These are phyloP conservation scores for Melaleuca alternifolia DNA, from an alignment of 345 rosid genomes.

Conservation along the genomic window DNA sequence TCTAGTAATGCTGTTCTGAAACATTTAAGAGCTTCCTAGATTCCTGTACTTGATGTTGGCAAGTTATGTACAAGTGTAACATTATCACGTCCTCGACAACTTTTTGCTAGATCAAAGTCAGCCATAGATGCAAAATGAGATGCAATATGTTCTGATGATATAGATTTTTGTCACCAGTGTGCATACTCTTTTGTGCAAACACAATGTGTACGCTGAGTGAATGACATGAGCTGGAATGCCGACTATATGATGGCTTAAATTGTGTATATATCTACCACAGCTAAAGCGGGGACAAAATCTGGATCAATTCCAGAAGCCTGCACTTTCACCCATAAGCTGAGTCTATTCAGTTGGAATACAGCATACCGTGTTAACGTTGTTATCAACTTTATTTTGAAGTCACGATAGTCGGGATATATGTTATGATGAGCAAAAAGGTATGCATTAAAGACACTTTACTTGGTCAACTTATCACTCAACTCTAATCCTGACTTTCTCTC, in stretches of 20 bases:
- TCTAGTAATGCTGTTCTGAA: conserved; percentile 55
- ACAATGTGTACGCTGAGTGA: not conserved
- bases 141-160: not conserved
- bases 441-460: not conserved
- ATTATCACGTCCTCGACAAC: not conserved
- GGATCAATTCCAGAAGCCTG: not conserved
- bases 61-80: not conserved
- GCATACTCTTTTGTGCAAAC: not conserved
- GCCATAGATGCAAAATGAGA: not conserved
- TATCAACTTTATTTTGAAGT: no score
- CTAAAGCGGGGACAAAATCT: not conserved
- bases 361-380: no score
- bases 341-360: no score
- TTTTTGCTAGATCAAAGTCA: not conserved
- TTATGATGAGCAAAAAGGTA: not conserved
- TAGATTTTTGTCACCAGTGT: not conserved
- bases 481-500: not conserved
- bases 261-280: not conserved
- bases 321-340: no score
- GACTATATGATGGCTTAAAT: not conserved
- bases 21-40: conserved; percentile 24
- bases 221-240: not conserved
- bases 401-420: not conserved
- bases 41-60: not conserved
- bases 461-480: not conserved